Evolutionary conservation across 192 early-diverging fungal genomes (phyloP).

Genomic region (Linnemannia zychae): DNA sequence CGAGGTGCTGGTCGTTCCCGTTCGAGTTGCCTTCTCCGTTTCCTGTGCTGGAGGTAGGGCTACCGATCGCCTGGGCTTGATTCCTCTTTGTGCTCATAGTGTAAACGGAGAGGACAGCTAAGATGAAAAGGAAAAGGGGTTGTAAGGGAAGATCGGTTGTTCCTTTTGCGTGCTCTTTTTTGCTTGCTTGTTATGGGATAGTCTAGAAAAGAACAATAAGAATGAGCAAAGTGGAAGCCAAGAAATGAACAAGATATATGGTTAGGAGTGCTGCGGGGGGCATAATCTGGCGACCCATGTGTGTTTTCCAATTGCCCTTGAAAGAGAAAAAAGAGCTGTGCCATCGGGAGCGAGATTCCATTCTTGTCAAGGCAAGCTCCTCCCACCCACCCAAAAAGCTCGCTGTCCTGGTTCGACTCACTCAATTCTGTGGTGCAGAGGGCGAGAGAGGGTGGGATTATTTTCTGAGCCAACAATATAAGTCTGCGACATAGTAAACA

Average conservation of each 20-base stretch:
- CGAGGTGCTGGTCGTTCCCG: conserved; percentile 32
- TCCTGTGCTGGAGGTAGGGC: conserved; percentile 16
- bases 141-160: neutral
- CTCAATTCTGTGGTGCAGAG: neutral
- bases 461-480: neutral
- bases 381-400: neutral
- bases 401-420: neutral
- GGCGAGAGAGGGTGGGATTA: neutral
- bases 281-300: neutral
- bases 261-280: neutral
- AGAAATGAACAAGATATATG: neutral
- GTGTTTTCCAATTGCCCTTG: neutral
- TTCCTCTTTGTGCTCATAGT: conserved; percentile 39
- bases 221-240: neutral
- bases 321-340: neutral
- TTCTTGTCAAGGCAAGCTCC: neutral
- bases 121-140: neutral
- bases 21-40: conserved; percentile 6
- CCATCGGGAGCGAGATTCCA: conserved; percentile 8
- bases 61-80: conserved; percentile 11
- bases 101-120: neutral
- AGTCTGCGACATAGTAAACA: neutral
- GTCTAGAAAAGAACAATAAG: neutral
- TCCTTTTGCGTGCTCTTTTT: conserved; percentile 11
- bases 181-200: conserved; percentile 18